Conservation (phyloP, 2,329 filamentous ascomycete species). For the Aureobasidium lini region DNA sequence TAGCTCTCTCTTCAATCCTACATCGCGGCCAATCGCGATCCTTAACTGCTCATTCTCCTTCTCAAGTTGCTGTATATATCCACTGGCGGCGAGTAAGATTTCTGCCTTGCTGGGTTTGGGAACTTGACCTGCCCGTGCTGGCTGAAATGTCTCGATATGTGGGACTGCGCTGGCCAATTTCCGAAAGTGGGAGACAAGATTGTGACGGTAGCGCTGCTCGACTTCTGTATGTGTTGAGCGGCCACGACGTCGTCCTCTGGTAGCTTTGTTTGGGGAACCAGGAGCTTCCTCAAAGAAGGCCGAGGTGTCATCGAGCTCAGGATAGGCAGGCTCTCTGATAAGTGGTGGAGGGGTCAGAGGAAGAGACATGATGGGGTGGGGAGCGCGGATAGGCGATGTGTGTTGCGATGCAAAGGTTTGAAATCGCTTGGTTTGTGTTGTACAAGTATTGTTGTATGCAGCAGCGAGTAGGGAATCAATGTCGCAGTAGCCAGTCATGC, state of each 20-base stretch:
- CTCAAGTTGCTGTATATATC: not conserved
- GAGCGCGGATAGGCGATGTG: not conserved
- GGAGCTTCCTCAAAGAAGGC: not conserved
- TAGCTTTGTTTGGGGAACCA: not conserved
- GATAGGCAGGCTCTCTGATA: not conserved
- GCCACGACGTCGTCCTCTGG: not conserved
- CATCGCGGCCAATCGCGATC: too few relatives aligned
- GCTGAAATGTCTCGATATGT: not conserved
- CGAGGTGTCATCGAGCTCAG: not conserved
- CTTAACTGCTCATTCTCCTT: not conserved
- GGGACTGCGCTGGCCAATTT: not conserved
- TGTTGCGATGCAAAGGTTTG: not conserved
- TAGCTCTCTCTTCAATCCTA: too few relatives aligned
- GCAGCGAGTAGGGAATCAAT: not conserved
- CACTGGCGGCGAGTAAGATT: not conserved
- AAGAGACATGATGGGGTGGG: not conserved
- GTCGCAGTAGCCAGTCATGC: not conserved
- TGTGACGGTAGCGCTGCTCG: slow-evolving; percentile 5
- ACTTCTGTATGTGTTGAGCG: not conserved
- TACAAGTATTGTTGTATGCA: not conserved
- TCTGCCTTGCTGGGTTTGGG: slow-evolving; percentile 4
- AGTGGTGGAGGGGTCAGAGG: not conserved
- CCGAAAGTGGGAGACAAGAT: not conserved
- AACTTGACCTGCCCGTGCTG: not conserved
- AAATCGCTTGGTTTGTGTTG: not conserved